Evolutionary conservation across 345 rosid species (phyloP).

Genomic region (Eucalyptus pauciflora): DNA sequence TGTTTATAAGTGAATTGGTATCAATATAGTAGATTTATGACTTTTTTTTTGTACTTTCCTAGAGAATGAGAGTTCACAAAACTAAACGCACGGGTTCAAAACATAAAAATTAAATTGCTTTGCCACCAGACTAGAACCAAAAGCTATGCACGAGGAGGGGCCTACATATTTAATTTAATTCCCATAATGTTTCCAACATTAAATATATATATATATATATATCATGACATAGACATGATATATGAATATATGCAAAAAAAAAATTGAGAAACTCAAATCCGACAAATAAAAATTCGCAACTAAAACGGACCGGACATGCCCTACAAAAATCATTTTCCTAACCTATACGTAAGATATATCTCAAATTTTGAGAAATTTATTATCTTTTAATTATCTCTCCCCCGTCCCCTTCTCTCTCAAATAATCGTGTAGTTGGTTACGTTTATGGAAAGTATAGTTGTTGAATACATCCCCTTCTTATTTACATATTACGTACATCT

Average conservation of each 20-base stretch:
- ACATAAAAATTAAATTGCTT: neutral
- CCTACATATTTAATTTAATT: neutral
- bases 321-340: neutral
- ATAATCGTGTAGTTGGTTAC: neutral
- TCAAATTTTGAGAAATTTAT: neutral
- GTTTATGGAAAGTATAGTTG: too few relatives aligned
- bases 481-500: neutral
- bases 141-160: neutral
- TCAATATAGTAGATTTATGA: accelerated
- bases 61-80: neutral
- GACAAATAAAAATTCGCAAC: neutral
- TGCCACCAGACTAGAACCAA: neutral
- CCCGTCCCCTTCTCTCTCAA: neutral
- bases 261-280: neutral
- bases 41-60: too few relatives aligned
- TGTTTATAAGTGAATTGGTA: too few relatives aligned
- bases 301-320: neutral
- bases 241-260: neutral
- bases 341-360: neutral
- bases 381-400: neutral
- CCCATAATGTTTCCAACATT: neutral
- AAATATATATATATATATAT: too few relatives aligned
- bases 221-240: too few relatives aligned
- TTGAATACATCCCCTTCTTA: too few relatives aligned
- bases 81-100: accelerated